Percentiles rank a stretch among this genome's conserved stretches.
Conservation (phyloP, 208 protist species). For the Naegleria lovaniensis region DNA sequence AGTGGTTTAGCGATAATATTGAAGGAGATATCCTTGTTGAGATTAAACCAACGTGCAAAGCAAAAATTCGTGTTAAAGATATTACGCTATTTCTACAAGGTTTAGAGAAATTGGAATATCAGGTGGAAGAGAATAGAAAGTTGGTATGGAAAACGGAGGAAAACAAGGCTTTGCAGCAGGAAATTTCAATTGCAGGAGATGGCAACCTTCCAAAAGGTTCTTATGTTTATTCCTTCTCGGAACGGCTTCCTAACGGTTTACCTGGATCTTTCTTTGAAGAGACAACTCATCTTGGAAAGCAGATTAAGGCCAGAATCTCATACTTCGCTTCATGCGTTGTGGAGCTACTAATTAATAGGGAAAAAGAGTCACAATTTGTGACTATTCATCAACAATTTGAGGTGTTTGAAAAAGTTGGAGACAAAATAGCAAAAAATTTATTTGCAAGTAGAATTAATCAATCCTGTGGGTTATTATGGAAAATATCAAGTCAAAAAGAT, state of each 20-base stretch:
- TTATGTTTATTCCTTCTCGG: background rate
- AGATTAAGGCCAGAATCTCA: background rate
- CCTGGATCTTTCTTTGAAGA: background rate
- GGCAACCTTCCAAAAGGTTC: background rate
- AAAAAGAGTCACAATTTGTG: background rate
- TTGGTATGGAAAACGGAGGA: background rate
- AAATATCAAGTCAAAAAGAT: background rate
- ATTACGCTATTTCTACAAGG: background rate
- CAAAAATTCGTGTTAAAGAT: background rate
- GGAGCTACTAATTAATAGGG: background rate
- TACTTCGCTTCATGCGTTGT: background rate
- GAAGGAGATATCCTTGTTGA: background rate
- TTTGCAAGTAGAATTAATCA: background rate
- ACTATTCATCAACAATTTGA: background rate
- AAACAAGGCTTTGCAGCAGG: background rate
- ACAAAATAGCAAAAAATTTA: background rate
- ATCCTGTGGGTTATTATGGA: background rate
- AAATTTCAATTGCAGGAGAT: background rate
- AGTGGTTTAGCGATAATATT: background rate
- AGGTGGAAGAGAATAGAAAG: background rate
- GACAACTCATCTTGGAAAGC: background rate
- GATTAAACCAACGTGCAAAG: background rate
- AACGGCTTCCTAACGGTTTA: background rate
- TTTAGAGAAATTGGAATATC: background rate
- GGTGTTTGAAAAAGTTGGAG: background rate